Conservation (phyloP, 805 yeast genomes). For the Komagataella populi region DNA sequence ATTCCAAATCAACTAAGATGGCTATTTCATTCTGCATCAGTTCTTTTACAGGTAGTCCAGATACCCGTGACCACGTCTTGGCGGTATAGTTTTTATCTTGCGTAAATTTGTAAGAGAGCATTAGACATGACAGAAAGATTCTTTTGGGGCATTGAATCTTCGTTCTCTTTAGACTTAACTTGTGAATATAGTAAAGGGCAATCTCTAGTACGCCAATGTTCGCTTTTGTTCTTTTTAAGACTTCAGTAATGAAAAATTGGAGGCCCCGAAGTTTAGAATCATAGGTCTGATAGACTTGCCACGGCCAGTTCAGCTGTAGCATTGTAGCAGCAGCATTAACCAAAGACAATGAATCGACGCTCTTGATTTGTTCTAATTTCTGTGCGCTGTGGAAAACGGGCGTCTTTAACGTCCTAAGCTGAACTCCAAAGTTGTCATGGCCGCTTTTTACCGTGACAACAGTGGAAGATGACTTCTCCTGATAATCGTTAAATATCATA, state of each 20-base stretch:
- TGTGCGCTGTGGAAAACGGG: not conserved
- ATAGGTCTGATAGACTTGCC: not conserved
- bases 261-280: not conserved
- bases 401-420: not conserved
- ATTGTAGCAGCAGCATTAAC: constrained; percentile 4
- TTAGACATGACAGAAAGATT: constrained; percentile 52
- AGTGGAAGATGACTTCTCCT: constrained; percentile 4
- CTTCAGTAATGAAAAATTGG: constrained; percentile 22
- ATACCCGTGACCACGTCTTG: constrained; percentile 60
- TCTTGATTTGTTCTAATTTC: not conserved
- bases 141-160: constrained; percentile 40
- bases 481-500: not conserved
- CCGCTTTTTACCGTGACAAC: not conserved
- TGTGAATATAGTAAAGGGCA: constrained; percentile 48
- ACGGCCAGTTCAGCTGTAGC: constrained; percentile 4
- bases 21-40: constrained; percentile 35
- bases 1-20: constrained; percentile 39
- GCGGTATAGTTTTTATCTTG: constrained; percentile 63
- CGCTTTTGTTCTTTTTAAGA: constrained; percentile 38
- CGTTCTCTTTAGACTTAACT: constrained; percentile 7
- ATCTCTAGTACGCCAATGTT: constrained; percentile 51
- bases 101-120: constrained; percentile 58
- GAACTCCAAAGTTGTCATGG: not conserved
- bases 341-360: constrained; percentile 5
- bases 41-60: constrained; percentile 43